Conservation (phyloP, 306 rosid genomes). For the Prinsepia uniflora region DNA sequence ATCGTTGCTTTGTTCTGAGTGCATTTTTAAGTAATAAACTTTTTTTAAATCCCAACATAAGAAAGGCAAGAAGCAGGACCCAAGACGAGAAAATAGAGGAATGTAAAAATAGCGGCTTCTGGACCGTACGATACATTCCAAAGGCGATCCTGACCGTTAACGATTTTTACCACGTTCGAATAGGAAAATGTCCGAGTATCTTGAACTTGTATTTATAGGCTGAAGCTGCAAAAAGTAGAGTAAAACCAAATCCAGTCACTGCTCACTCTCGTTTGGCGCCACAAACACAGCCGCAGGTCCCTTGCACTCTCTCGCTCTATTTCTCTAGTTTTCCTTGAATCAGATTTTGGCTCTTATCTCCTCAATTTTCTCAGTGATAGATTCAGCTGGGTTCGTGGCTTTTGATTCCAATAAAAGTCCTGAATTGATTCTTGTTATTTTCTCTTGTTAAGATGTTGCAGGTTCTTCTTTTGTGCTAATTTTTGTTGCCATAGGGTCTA, state of each 20-base stretch:
- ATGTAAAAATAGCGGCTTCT: too few relatives aligned
- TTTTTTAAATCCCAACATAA: too few relatives aligned
- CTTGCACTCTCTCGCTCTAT: neutral
- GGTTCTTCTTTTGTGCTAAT: neutral
- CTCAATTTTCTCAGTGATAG: neutral
- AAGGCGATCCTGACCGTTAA: too few relatives aligned
- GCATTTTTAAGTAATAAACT: too few relatives aligned
- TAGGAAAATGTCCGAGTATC: too few relatives aligned
- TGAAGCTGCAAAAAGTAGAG: neutral
- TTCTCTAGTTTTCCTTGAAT: neutral
- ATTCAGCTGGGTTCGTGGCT: neutral
- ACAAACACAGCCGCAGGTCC: constrained; percentile 25
- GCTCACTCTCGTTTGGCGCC: constrained; percentile 43
- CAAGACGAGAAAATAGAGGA: too few relatives aligned
- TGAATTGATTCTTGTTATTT: neutral
- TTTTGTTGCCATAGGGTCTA: neutral
- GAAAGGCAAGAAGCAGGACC: too few relatives aligned
- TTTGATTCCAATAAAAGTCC: too few relatives aligned
- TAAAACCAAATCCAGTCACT: constrained; percentile 2
- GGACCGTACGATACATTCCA: too few relatives aligned
- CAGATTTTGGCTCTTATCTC: neutral
- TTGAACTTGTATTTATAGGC: too few relatives aligned
- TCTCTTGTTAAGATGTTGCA: neutral
- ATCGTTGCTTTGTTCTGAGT: too few relatives aligned
- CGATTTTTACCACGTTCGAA: too few relatives aligned